Evolutionary conservation across 345 rosid genomes (phyloP), one percentile per base, ranked within the genome.

Genomic region (Eutrema yunnanense): DNA sequence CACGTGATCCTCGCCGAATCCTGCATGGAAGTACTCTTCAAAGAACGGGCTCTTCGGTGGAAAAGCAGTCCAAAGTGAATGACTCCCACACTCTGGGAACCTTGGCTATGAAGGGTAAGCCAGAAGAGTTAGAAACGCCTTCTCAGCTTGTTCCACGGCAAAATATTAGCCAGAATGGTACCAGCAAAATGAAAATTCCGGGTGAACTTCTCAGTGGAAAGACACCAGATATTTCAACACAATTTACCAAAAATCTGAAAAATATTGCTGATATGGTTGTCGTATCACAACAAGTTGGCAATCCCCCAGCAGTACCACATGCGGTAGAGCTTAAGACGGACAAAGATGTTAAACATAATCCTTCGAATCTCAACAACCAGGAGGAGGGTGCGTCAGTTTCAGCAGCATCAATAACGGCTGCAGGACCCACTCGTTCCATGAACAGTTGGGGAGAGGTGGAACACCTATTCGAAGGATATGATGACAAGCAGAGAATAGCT

Each of bases 1-100:
- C 97, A 54, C 94, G 99, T 62, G 99, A 95, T 71, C 99, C 99
- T 74, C 96, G 99, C 16, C 98, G 99, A 52, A 62, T 85, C 42
- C 88, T 78, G 53, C 98, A 88, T 71, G 87, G 83, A 38, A 81
- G 79, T 72, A 14, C 78, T 38, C 82, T 86, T 78, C 93, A 84
- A 72, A 88, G 81, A 78, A 65, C 76, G 41, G 86, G 82, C 53
- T 81, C 81, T 79, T 33, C 51, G 48, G 81, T 75, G 57, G 62
- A 84, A 60, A 97, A 87, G 44, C 88, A 83, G 78, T 52, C 79
- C 16, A 86, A 86, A 78, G 60, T 81, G 16, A 83, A 77, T 73
- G 82, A 80, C 36, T 27, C 69, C 55, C 66, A 75, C 16, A 46
- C 75, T 44, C 32, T 72, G 50, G 80, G 79, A 70, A 46, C 71